Evolutionary conservation across 805 yeast genomes (phyloP).

Genomic region (Kockiozyma suomiensis): DNA sequence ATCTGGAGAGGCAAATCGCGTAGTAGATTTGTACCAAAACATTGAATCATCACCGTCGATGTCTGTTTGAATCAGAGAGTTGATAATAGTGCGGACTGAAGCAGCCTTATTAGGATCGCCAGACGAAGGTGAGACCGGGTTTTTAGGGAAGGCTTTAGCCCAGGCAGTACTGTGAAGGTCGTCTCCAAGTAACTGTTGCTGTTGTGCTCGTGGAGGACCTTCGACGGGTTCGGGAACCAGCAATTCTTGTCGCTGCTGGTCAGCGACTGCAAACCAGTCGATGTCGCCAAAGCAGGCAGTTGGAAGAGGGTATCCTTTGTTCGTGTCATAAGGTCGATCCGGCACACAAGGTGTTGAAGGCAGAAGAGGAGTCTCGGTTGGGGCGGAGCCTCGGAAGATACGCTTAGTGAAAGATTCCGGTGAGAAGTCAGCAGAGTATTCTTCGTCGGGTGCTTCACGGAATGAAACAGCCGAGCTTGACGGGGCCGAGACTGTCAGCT

Average conservation of each 20-base stretch:
- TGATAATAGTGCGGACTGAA: slow-evolving; percentile 11
- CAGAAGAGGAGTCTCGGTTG: slow-evolving; percentile 15
- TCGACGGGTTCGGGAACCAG: not conserved
- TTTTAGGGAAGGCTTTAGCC: not conserved
- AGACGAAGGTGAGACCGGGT: not conserved
- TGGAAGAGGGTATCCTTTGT: slow-evolving; percentile 30
- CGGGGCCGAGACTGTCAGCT: not conserved
- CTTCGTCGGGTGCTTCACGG: slow-evolving; percentile 6
- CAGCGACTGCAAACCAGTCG: slow-evolving; percentile 27
- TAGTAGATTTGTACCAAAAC: slow-evolving; percentile 31
- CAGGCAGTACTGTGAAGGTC: not conserved
- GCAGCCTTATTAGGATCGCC: not conserved
- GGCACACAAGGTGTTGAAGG: slow-evolving; percentile 32
- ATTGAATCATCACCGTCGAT: slow-evolving; percentile 31
- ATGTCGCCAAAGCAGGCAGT: slow-evolving; percentile 24
- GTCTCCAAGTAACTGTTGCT: not conserved
- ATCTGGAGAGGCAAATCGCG: slow-evolving; percentile 28
- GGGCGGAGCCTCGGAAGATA: not conserved
- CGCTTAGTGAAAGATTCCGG: slow-evolving; percentile 29
- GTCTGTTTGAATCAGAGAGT: slow-evolving; percentile 28
- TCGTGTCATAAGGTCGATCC: slow-evolving; percentile 24
- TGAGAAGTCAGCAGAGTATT: slow-evolving; percentile 31
- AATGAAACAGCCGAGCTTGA: not conserved
- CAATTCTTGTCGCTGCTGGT: slow-evolving; percentile 6
- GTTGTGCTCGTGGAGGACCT: slow-evolving; percentile 3